Percentiles rank a stretch among this genome's conserved stretches.
These are phyloP conservation scores for Scytalidium sp. DNA, from an alignment of 2,329 filamentous ascomycete species.

Conservation along the genomic window DNA sequence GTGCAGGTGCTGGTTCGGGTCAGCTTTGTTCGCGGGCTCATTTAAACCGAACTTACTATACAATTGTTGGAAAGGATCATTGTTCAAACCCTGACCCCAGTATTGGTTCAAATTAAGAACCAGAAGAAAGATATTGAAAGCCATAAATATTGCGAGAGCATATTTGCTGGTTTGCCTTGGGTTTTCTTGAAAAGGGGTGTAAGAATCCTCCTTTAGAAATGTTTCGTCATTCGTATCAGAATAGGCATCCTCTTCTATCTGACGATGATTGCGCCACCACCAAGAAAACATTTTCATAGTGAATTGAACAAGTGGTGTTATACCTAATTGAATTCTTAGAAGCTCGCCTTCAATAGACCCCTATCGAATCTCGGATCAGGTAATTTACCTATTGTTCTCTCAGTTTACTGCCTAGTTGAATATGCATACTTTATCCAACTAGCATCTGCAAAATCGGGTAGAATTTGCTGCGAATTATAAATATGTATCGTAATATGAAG, in stretches of 20 bases:
- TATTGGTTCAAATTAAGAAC: background rate
- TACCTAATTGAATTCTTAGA: background rate
- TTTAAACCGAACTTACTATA: background rate
- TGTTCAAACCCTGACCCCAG: background rate
- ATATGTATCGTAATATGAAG: no score
- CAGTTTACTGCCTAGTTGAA: no score
- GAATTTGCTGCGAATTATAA: no score
- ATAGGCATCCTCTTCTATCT: background rate
- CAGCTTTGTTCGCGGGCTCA: background rate
- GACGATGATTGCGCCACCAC: background rate
- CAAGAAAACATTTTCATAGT: background rate
- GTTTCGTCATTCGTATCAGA: background rate
- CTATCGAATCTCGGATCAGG: no score
- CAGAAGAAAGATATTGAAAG: background rate
- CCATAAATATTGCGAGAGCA: background rate
- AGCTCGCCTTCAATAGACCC: no score
- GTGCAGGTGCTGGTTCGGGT: background rate
- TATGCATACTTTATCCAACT: no score
- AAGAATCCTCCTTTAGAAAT: background rate
- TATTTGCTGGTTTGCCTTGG: background rate
- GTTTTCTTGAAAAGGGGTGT: background rate
- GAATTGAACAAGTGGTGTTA: background rate
- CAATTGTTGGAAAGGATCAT: background rate
- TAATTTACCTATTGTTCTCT: no score
- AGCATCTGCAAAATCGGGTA: no score